phyloP scores from a whole-genome alignment of 225 moss, liverwort and hornwort species.

The Thuidium tamariscinum region DNA sequence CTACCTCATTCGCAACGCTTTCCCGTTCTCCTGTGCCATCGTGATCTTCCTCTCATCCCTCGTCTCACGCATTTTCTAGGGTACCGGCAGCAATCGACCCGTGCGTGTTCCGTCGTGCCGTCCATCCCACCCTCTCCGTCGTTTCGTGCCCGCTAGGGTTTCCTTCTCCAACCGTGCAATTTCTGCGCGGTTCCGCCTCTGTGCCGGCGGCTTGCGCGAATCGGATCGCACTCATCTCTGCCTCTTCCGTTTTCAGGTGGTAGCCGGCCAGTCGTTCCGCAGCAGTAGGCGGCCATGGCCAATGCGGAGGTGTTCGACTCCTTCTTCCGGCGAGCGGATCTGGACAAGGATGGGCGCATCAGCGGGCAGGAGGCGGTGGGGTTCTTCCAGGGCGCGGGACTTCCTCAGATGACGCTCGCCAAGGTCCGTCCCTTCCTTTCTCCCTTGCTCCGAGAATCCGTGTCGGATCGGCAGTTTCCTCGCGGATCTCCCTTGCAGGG shows the following conservation, averaged over 20 bases:
- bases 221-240: not conserved
- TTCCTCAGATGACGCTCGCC: constrained; percentile 88
- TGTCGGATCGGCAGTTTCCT: not conserved
- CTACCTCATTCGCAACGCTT: not conserved
- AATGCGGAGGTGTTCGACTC: constrained; percentile 78
- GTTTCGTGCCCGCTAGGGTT: not conserved
- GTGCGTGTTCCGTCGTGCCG: not conserved
- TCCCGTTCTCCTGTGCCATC: not conserved
- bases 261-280: not conserved
- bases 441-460: not conserved
- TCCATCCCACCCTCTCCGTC: not conserved
- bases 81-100: not conserved
- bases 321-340: constrained; percentile 85
- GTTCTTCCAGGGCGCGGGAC: constrained; percentile 89
- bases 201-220: not conserved
- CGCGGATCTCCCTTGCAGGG: not conserved
- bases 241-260: constrained; percentile 6
- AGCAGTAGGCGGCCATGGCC: constrained; percentile 51
- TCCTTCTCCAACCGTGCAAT: not conserved
- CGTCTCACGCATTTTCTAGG: not conserved
- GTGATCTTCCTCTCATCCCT: not conserved
- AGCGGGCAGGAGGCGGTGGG: constrained; percentile 88
- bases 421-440: constrained; percentile 39
- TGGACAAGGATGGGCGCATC: constrained; percentile 90
- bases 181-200: not conserved